A percentile compares a stretch with the other conserved stretches of the same genome.
These are phyloP conservation scores for Neophaeococcomyces mojaviensis DNA, from an alignment of 2,329 filamentous ascomycete genomes.

Conservation along the genomic window DNA sequence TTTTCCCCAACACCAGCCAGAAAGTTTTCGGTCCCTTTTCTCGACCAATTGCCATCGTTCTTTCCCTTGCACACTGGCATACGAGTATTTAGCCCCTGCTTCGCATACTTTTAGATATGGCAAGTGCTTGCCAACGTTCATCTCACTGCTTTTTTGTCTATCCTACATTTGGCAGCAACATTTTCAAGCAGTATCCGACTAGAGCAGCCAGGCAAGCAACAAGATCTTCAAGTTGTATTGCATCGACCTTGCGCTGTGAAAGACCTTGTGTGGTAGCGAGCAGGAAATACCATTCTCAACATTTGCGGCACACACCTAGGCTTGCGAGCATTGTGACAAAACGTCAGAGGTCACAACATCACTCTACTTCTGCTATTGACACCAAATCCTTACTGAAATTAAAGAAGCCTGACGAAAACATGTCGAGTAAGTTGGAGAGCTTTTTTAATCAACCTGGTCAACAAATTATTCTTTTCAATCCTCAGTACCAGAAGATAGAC, in stretches of 20 bases:
- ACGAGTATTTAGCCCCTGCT: too few species aligned
- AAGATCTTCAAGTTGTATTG: too few species aligned
- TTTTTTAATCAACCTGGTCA: too few species aligned
- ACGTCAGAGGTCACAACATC: background rate
- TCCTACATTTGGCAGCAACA: too few species aligned
- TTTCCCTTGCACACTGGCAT: background rate
- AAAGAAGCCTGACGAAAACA: background rate
- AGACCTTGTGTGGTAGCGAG: background rate
- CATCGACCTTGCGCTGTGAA: too few species aligned
- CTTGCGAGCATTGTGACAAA: background rate
- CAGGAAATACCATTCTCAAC: background rate
- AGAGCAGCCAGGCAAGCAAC: too few species aligned
- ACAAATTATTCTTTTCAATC: background rate
- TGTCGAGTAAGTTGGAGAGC: background rate
- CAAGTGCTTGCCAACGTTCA: too few species aligned
- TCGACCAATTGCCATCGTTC: background rate
- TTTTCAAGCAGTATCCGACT: too few species aligned
- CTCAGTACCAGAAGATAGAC: background rate
- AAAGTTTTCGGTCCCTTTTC: too few species aligned
- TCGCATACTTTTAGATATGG: too few species aligned
- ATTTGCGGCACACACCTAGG: background rate
- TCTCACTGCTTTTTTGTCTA: too few species aligned
- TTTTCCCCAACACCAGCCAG: slow-evolving; percentile 8
- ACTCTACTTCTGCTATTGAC: background rate
- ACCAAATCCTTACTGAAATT: background rate